Evolutionary conservation across 1,284 basidiomycete genomes (phyloP).

Genomic region (Papiliotrema nemorosa): DNA sequence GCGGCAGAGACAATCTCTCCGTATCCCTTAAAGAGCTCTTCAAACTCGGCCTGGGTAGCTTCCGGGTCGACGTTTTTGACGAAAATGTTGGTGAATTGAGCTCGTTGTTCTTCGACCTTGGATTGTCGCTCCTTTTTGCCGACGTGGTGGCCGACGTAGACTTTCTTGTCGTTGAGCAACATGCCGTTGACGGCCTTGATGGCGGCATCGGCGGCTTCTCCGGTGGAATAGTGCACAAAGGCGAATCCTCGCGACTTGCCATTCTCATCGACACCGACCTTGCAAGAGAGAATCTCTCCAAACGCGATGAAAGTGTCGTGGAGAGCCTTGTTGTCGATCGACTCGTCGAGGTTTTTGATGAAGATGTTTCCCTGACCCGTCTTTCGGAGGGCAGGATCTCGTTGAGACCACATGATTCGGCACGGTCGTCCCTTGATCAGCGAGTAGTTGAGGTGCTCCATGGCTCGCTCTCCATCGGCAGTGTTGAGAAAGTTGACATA

Average conservation of each 20-base stretch:
- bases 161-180: conserved; percentile 98
- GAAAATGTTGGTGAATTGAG: conserved; percentile 97
- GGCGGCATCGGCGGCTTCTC: conserved; percentile 90
- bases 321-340: conserved; percentile 99
- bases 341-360: conserved; percentile 99
- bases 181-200: conserved; percentile 99
- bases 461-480: conserved; percentile 94
- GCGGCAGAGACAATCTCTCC: conserved; percentile 88
- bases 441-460: conserved; percentile 99
- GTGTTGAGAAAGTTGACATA: conserved; percentile 99
- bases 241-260: conserved; percentile 92
- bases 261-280: conserved; percentile 92
- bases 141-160: conserved; percentile 96
- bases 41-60: conserved; percentile 82
- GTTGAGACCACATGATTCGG: conserved; percentile 99
- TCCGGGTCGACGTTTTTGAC: conserved; percentile 92
- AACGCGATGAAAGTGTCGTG: conserved; percentile 99
- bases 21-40: conserved; percentile 72
- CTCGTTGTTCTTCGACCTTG: conserved; percentile 95
- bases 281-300: conserved; percentile 98
- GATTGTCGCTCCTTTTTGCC: conserved; percentile 98
- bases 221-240: conserved; percentile 98
- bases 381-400: conserved; percentile 98
- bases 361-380: conserved; percentile 99
- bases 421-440: conserved; percentile 97